A percentile compares a stretch with the other conserved stretches of the same genome.
These are phyloP conservation scores for Orobanche coerulescens DNA, from an alignment of 257 asterid species.

Conservation along the genomic window DNA sequence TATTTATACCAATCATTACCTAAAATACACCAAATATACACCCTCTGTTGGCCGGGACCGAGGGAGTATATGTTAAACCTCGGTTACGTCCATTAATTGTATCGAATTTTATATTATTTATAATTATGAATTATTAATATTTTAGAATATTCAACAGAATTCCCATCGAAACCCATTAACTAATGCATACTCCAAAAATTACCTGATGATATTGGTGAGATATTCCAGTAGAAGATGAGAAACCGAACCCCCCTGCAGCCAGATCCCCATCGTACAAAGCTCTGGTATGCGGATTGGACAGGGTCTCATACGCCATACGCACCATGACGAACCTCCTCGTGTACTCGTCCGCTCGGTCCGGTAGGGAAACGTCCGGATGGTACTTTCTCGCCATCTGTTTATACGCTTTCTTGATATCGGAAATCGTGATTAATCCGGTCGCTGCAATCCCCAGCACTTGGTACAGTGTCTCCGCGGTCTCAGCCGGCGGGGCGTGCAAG, in stretches of 20 bases:
- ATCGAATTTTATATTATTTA: too few species aligned
- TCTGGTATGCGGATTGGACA: conserved; percentile 42
- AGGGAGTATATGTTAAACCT: too few species aligned
- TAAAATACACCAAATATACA: too few species aligned
- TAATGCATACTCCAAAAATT: too few species aligned
- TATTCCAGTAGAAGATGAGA: conserved; percentile 15
- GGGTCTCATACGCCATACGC: conserved; percentile 56
- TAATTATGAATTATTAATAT: too few species aligned
- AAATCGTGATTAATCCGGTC: conserved; percentile 21
- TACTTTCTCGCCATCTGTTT: conserved; percentile 50
- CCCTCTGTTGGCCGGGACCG: too few species aligned
- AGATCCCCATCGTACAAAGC: conserved; percentile 46
- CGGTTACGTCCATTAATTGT: too few species aligned
- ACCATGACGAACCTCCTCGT: conserved; percentile 47
- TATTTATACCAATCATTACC: too few species aligned
- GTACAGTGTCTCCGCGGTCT: conserved; percentile 35
- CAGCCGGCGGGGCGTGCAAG: conserved; percentile 17
- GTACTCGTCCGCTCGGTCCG: conserved; percentile 44
- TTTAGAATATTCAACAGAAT: too few species aligned
- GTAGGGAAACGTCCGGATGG: conserved; percentile 72
- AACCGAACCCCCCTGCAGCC: conserved; percentile 23
- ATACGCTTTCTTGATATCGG: conserved; percentile 54
- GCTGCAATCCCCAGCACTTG: conserved; percentile 50
- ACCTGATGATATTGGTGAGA: conserved; percentile 9
- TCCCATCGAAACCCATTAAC: too few species aligned